Evolutionary conservation across 176 grass and related monocot species (phyloP).

Genomic region (Oryza officinalis): DNA sequence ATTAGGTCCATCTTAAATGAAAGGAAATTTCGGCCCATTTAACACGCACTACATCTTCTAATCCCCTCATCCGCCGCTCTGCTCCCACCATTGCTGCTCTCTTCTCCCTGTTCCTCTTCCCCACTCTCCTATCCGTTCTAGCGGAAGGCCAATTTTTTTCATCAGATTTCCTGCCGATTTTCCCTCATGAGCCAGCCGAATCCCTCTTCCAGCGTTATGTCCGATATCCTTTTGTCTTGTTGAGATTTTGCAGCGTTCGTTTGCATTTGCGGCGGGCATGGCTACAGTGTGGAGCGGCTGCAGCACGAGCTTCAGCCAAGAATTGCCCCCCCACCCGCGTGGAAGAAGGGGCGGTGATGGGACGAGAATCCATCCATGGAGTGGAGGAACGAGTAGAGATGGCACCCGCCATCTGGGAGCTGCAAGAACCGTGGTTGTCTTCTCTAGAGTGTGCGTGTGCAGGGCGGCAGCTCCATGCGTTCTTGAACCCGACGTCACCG

Average conservation of each 20-base stretch:
- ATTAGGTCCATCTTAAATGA: neutral
- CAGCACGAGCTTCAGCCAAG: constrained; percentile 43
- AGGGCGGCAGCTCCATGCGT: constrained; percentile 44
- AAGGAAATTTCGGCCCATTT: neutral
- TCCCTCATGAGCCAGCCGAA: neutral
- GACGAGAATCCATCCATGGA: neutral
- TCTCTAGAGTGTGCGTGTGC: constrained; percentile 33
- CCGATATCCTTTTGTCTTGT: neutral
- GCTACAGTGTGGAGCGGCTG: constrained; percentile 54
- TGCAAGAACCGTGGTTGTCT: constrained; percentile 2
- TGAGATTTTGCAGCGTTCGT: neutral
- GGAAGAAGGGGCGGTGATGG: neutral
- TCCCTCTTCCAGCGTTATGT: neutral
- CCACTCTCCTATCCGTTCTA: neutral
- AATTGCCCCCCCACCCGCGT: constrained; percentile 1
- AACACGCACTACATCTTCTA: neutral
- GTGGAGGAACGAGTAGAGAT: neutral
- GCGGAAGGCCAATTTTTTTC: neutral
- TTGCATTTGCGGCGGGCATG: constrained; percentile 27
- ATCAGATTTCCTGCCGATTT: neutral
- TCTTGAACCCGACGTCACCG: constrained; percentile 41
- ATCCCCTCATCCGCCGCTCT: constrained; percentile 24
- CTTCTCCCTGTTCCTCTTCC: neutral
- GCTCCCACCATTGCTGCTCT: neutral
- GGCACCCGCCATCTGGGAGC: neutral